These are phyloP conservation scores for Coemansia sp. DNA, from an alignment of 192 early-diverging fungal species.

Conservation along the genomic window DNA sequence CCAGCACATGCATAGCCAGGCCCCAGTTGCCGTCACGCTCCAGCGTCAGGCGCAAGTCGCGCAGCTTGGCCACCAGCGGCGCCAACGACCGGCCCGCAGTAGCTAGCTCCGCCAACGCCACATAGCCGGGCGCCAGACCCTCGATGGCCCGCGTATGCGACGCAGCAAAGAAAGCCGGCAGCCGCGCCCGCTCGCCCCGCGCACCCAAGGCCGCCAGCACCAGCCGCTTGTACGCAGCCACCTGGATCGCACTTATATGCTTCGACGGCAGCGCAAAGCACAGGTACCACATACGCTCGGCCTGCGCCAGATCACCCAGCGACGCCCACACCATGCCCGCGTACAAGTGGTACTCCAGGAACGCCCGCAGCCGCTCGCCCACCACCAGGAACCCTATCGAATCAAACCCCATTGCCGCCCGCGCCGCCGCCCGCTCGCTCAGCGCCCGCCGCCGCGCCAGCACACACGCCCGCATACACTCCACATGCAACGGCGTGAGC, in stretches of 20 bases:
- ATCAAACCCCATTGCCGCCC: constrained; percentile 7
- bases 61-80: background rate
- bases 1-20: constrained; percentile 4
- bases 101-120: constrained; percentile 15
- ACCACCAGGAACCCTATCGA: constrained; percentile 11
- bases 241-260: constrained; percentile 28
- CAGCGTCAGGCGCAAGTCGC: constrained; percentile 7
- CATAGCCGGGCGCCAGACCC: constrained; percentile 5
- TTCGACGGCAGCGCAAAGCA: constrained; percentile 32
- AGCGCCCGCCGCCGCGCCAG: constrained; percentile 14
- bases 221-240: constrained; percentile 31
- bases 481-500: constrained; percentile 33
- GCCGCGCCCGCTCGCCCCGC: constrained; percentile 3
- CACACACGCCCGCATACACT: constrained; percentile 34
- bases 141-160: constrained; percentile 23
- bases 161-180: constrained; percentile 26
- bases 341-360: constrained; percentile 32
- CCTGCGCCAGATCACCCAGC: constrained; percentile 7
- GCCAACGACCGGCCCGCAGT: constrained; percentile 6
- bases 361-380: constrained; percentile 5
- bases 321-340: constrained; percentile 40
- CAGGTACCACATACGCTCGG: constrained; percentile 26
- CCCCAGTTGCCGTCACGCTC: constrained; percentile 13
- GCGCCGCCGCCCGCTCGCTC: constrained; percentile 6
- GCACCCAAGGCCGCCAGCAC: constrained; percentile 3